Percentiles rank a stretch among this genome's conserved stretches.
Conservation (phyloP, 768 basidiomycete genomes). For the Lactarius evosmus region DNA sequence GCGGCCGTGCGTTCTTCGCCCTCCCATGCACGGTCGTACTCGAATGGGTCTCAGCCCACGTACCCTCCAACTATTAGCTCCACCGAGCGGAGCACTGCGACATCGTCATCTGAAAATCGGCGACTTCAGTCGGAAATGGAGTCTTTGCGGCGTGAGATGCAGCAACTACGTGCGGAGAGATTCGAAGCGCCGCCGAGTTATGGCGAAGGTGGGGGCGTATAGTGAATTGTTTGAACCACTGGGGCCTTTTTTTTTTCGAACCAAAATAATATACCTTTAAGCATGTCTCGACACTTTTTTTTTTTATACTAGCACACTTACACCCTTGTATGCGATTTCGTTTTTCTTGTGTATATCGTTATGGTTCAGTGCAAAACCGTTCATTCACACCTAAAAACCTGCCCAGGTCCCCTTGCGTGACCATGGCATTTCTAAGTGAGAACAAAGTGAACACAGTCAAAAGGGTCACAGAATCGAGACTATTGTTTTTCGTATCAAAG, state of each 20-base stretch:
- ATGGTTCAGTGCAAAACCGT: too few relatives aligned
- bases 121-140: constrained; percentile 31
- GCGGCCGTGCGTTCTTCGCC: neutral
- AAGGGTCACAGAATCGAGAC: too few relatives aligned
- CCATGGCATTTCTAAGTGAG: too few relatives aligned
- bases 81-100: neutral
- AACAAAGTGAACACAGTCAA: too few relatives aligned
- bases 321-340: too few relatives aligned
- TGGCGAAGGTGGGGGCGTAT: neutral
- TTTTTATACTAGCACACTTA: too few relatives aligned
- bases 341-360: too few relatives aligned
- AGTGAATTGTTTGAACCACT: neutral
- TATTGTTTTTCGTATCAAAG: too few relatives aligned
- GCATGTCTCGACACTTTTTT: neutral
- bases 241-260: neutral
- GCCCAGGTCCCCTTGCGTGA: too few relatives aligned
- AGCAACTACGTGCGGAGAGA: constrained; percentile 30
- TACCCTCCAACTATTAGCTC: neutral
- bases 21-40: too few relatives aligned
- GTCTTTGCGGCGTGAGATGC: constrained; percentile 31
- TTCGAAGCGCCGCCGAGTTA: constrained; percentile 33
- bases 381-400: too few relatives aligned
- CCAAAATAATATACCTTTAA: neutral
- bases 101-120: neutral
- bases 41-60: too few relatives aligned